Conservation (phyloP, 2,329 filamentous ascomycete genomes). For the Cercospora sp. region DNA sequence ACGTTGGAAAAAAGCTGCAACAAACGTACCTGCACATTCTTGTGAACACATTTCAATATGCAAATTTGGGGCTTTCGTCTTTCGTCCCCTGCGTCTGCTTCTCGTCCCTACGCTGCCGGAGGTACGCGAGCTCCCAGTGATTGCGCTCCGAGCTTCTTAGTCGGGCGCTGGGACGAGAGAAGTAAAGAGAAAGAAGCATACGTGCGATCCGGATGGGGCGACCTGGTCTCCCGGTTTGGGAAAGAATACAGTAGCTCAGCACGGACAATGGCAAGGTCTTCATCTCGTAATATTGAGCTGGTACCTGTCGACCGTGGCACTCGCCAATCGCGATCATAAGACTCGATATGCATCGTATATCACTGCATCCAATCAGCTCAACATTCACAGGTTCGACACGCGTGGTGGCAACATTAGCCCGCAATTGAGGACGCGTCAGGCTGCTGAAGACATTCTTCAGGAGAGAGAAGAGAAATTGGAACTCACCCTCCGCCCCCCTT, state of each 20-base stretch:
- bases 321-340: neutral
- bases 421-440: neutral
- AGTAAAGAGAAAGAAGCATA: too few species aligned
- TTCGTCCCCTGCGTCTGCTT: neutral
- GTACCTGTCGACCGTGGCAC: neutral
- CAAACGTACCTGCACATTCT: neutral
- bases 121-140: neutral
- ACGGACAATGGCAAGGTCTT: neutral
- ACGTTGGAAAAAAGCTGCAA: neutral
- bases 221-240: neutral
- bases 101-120: neutral
- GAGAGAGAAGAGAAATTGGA: neutral
- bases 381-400: neutral
- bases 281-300: neutral
- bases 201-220: too few species aligned
- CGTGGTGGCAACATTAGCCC: neutral
- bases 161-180: neutral
- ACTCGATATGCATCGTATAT: slow-evolving; percentile 27
- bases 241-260: neutral
- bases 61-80: neutral
- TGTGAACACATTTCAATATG: neutral
- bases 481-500: slow-evolving; percentile 24
- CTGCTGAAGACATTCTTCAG: neutral
- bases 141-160: neutral
- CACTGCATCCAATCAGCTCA: slow-evolving; percentile 12